Evolutionary conservation across 192 early-diverging fungal species (phyloP).

Genomic region (Coemansia sp.): DNA sequence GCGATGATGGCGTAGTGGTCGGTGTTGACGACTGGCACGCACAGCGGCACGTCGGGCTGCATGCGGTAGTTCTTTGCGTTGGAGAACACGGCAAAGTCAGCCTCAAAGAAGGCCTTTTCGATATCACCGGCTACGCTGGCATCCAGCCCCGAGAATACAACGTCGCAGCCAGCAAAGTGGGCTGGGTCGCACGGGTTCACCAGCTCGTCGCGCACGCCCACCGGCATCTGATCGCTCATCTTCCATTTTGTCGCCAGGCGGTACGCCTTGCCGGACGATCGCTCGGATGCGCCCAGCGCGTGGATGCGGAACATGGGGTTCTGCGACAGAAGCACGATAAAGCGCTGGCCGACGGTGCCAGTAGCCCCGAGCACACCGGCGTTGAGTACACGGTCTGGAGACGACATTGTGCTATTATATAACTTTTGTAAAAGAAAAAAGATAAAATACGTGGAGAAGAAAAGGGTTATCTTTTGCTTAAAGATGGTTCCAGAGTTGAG

Average conservation of each 20-base stretch:
- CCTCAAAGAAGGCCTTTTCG: slow-evolving; percentile 85
- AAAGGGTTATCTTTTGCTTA: background rate
- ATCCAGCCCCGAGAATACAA: slow-evolving; percentile 96
- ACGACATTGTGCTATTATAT: slow-evolving; percentile 12
- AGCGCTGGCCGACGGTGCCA: slow-evolving; percentile 97
- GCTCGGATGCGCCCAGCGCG: slow-evolving; percentile 85
- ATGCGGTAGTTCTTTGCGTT: slow-evolving; percentile 98
- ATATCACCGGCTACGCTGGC: slow-evolving; percentile 91
- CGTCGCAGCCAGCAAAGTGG: slow-evolving; percentile 75
- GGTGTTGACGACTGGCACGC: slow-evolving; percentile 91
- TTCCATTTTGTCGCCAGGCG: slow-evolving; percentile 84
- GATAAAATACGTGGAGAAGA: background rate
- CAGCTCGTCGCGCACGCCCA: slow-evolving; percentile 54
- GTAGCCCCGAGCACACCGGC: slow-evolving; percentile 96
- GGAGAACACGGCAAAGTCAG: slow-evolving; percentile 88
- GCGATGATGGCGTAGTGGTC: slow-evolving; percentile 81
- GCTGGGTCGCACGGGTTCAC: slow-evolving; percentile 74
- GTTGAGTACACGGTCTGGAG: slow-evolving; percentile 46
- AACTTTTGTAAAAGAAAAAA: background rate
- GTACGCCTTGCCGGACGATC: slow-evolving; percentile 88
- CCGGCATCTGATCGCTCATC: slow-evolving; percentile 74
- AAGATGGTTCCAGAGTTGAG: background rate
- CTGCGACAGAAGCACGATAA: slow-evolving; percentile 82
- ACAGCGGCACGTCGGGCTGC: slow-evolving; percentile 82
- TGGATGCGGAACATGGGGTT: slow-evolving; percentile 87